Percentiles rank a stretch among this genome's conserved stretches.
phyloP scores from a whole-genome alignment of 768 basidiomycete species.

The Thelephora ganbajun region DNA sequence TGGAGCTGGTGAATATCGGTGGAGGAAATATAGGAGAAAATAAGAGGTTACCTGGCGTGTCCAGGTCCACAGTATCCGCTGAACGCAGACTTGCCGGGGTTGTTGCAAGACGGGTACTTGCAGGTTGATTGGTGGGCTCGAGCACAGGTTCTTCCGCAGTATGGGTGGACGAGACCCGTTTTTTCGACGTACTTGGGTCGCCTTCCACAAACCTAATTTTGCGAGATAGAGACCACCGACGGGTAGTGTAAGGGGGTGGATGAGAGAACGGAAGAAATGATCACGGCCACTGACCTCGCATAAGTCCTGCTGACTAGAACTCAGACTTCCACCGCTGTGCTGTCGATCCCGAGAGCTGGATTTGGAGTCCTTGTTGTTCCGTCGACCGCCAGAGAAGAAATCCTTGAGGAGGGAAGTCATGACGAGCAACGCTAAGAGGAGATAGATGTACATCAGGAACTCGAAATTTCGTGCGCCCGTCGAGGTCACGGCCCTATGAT shows the following conservation, averaged over 20 bases:
- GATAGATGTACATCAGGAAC: too few relatives aligned
- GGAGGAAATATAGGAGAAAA: conserved; percentile 1
- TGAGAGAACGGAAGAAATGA: neutral
- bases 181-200: conserved; percentile 55
- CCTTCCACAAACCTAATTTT: conserved; percentile 35
- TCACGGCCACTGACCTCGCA: conserved; percentile 25
- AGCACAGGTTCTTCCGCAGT: conserved; percentile 50
- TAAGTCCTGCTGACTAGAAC: conserved; percentile 24
- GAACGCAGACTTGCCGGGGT: conserved; percentile 33
- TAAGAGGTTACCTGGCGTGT: conserved; percentile 35
- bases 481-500: too few relatives aligned
- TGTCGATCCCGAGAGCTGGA: too few relatives aligned
- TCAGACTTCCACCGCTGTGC: conserved; percentile 5
- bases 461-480: too few relatives aligned
- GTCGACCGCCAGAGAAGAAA: too few relatives aligned
- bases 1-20: conserved; percentile 4
- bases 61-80: conserved; percentile 43
- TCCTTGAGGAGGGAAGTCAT: too few relatives aligned
- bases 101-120: conserved; percentile 35
- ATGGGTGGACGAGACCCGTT: conserved; percentile 36
- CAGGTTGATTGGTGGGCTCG: conserved; percentile 28
- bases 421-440: too few relatives aligned
- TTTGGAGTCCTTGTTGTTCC: too few relatives aligned
- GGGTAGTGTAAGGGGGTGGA: too few relatives aligned
- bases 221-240: neutral